These are phyloP conservation scores for Pichia exigua DNA, from an alignment of 805 yeast genomes.

Conservation along the genomic window DNA sequence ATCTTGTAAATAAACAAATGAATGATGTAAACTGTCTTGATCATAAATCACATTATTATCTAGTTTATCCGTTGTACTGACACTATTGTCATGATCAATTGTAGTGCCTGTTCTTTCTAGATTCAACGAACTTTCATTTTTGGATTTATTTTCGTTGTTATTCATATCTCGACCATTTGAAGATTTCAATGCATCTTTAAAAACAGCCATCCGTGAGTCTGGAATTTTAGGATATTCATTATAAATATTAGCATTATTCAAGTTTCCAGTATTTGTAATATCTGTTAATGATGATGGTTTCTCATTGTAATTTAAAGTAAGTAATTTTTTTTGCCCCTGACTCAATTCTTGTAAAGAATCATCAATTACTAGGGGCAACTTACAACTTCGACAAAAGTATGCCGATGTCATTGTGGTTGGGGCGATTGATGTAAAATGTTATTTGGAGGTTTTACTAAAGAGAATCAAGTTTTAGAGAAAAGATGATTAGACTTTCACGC, in stretches of 20 bases:
- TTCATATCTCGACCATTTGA: conserved; percentile 9
- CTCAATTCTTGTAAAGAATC: conserved; percentile 45
- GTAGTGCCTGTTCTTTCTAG: not conserved
- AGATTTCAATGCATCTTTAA: conserved; percentile 26
- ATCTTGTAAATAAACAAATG: conserved; percentile 13
- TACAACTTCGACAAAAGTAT: conserved; percentile 52
- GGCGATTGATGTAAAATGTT: too few species aligned
- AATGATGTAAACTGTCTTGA: not conserved
- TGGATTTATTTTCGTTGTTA: not conserved
- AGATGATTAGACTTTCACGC: not conserved
- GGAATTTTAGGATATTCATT: conserved; percentile 30
- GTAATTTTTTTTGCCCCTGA: conserved; percentile 46
- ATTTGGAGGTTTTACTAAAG: too few species aligned
- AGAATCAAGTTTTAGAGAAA: too few species aligned
- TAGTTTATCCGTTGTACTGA: not conserved
- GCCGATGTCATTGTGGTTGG: not conserved
- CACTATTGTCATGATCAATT: not conserved
- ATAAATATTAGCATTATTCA: conserved; percentile 12
- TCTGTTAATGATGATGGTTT: conserved; percentile 11
- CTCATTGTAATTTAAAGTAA: conserved; percentile 31
- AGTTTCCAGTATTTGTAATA: not conserved
- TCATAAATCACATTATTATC: not conserved
- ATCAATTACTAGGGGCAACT: conserved; percentile 49
- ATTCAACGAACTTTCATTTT: not conserved
- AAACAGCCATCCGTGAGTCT: conserved; percentile 31